phyloP scores from a whole-genome alignment of 306 rosid genomes.

The Rosa chinensis region DNA sequence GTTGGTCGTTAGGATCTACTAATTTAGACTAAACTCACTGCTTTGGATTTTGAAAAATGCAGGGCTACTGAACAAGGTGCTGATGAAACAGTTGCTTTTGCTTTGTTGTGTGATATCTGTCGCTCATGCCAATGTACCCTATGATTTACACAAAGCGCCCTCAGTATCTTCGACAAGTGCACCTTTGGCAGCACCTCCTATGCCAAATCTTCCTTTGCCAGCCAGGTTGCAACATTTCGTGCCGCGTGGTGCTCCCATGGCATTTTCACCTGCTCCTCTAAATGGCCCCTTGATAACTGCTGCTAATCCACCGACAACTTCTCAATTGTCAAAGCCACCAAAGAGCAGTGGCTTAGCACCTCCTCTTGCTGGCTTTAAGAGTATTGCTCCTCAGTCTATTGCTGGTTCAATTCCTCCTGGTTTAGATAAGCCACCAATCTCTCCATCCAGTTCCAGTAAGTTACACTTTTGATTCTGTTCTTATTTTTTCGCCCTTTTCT shows the following conservation, averaged over 20 bases:
- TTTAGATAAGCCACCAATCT: slow-evolving; percentile 68
- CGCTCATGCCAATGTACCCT: slow-evolving; percentile 31
- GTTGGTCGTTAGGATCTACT: background rate
- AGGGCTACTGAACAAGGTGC: slow-evolving; percentile 47
- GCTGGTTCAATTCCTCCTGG: slow-evolving; percentile 61
- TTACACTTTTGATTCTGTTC: background rate
- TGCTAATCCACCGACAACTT: slow-evolving; percentile 50
- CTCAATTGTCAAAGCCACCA: slow-evolving; percentile 55
- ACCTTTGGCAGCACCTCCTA: slow-evolving; percentile 34
- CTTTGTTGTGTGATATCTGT: slow-evolving; percentile 44
- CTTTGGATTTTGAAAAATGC: slow-evolving; percentile 31
- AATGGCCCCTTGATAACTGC: slow-evolving; percentile 46
- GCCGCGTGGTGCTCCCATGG: slow-evolving; percentile 36
- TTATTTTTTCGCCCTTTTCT: background rate
- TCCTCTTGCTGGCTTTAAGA: slow-evolving; percentile 49
- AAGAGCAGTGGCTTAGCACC: slow-evolving; percentile 54
- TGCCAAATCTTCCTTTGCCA: slow-evolving; percentile 47
- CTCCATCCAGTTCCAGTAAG: slow-evolving; percentile 72
- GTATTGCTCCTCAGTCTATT: slow-evolving; percentile 57
- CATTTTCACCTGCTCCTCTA: slow-evolving; percentile 50
- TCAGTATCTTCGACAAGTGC: slow-evolving; percentile 29
- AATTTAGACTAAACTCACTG: slow-evolving; percentile 11
- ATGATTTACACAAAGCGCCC: slow-evolving; percentile 24
- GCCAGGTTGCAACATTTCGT: slow-evolving; percentile 37
- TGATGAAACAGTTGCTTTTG: slow-evolving; percentile 47